These are phyloP conservation scores for Panellus pusillus DNA, from an alignment of 768 basidiomycete genomes.

Conservation along the genomic window DNA sequence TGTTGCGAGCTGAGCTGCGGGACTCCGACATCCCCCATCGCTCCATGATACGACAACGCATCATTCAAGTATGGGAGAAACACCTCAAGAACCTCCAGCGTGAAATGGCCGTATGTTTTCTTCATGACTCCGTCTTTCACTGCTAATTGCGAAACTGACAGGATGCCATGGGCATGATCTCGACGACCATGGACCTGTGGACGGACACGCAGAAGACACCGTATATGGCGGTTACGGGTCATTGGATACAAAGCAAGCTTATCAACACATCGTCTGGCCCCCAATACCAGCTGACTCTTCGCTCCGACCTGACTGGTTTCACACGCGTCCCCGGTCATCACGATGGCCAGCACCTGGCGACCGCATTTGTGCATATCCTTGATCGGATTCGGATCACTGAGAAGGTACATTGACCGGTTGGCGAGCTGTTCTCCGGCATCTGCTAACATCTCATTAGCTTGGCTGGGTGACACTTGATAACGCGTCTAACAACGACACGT, in stretches of 20 bases:
- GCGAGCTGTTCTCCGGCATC: neutral
- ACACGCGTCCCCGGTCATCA: slow-evolving; percentile 35
- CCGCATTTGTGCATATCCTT: slow-evolving; percentile 32
- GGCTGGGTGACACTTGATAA: slow-evolving; percentile 17
- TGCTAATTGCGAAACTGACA: neutral
- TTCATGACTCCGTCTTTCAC: neutral
- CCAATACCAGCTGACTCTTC: slow-evolving; percentile 25
- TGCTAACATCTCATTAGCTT: neutral
- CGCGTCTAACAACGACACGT: slow-evolving; percentile 11
- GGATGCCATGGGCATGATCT: slow-evolving; percentile 35
- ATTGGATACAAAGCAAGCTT: slow-evolving; percentile 34
- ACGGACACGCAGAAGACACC: slow-evolving; percentile 33
- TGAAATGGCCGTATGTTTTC: slow-evolving; percentile 22
- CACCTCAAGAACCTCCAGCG: slow-evolving; percentile 25
- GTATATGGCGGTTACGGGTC: slow-evolving; percentile 45
- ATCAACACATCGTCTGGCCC: slow-evolving; percentile 22
- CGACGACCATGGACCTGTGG: slow-evolving; percentile 39
- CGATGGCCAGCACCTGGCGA: slow-evolving; percentile 36
- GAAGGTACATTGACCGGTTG: slow-evolving; percentile 23
- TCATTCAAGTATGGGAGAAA: slow-evolving; percentile 27
- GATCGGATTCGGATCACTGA: slow-evolving; percentile 27
- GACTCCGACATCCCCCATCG: slow-evolving; percentile 34
- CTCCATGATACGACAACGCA: slow-evolving; percentile 23
- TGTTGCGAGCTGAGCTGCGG: slow-evolving; percentile 28
- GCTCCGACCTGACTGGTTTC: slow-evolving; percentile 38